Percentiles rank a stretch among this genome's conserved stretches.
These are phyloP conservation scores for Suhomyces terraborum DNA, from an alignment of 1,139 yeast genomes.

Conservation along the genomic window DNA sequence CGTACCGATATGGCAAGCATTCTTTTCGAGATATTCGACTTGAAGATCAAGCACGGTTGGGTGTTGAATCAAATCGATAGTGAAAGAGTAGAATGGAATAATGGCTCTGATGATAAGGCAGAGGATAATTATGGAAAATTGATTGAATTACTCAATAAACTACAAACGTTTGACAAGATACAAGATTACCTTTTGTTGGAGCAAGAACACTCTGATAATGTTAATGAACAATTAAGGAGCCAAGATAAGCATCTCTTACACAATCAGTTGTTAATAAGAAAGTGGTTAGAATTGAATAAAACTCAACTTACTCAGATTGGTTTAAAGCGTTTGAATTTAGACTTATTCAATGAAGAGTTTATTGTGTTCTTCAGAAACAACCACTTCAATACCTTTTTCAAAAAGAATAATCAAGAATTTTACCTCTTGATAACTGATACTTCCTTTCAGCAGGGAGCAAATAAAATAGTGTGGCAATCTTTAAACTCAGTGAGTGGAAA, in stretches of 20 bases:
- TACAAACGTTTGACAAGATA: constrained; percentile 46
- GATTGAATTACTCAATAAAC: constrained; percentile 26
- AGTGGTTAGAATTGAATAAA: constrained; percentile 54
- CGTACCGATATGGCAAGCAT: constrained; percentile 35
- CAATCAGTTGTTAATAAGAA: constrained; percentile 24
- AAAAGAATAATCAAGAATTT: constrained; percentile 50
- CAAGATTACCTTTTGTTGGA: constrained; percentile 41
- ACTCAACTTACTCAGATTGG: constrained; percentile 78
- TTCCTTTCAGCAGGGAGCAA: constrained; percentile 51
- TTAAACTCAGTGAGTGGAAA: constrained; percentile 65
- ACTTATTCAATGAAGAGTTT: constrained; percentile 42
- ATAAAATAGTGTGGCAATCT: constrained; percentile 74
- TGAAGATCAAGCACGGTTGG: constrained; percentile 57
- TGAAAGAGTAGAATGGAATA: constrained; percentile 20
- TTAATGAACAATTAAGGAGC: constrained; percentile 11
- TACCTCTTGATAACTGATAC: constrained; percentile 71
- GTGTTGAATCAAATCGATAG: constrained; percentile 32
- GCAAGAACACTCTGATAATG: constrained; percentile 8
- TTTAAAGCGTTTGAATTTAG: constrained; percentile 44
- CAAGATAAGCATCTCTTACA: constrained; percentile 14
- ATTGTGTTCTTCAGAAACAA: constrained; percentile 80
- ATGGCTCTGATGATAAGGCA: constrained; percentile 14
- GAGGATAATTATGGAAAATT: constrained; percentile 24
- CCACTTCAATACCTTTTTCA: constrained; percentile 75
- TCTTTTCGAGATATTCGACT: constrained; percentile 42